Evolutionary conservation across 2,329 filamentous ascomycete species (phyloP), one percentile per base, ranked within the genome.

Genomic region (Sporothrix pseudoabietina): DNA sequence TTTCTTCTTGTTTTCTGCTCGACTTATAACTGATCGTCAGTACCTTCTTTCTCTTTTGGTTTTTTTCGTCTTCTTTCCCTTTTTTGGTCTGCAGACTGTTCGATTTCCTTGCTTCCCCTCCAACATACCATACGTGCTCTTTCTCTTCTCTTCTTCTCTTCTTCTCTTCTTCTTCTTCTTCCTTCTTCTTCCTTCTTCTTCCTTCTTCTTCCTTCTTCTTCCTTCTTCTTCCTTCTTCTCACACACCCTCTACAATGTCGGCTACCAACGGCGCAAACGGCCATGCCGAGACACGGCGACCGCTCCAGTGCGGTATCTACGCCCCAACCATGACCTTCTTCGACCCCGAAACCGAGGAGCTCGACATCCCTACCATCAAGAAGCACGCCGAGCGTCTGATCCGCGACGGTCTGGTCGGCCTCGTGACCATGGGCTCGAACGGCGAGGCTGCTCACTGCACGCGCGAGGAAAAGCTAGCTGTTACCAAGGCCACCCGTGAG

Each of bases 301-400:
- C 90, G 76, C 88, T 97, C 72, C 91, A 92, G 61, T 91, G 91
- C 79, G 93, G 93, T 80, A 94, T 96, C 80, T 97, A 96, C 82
- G 92, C 92, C 74, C 94, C 94, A 35, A 95, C 92, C 75, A 93
- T 96, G 90, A 97, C 93, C 78, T 97, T 97, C 82, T 97, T 97
- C 85, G 85, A 95, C 82, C 87, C 91, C 7, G 87, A 91, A 76
- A 96, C 92, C 63, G 94, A 97, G 83, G 92, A 96, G 68, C 87
- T 97, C 78, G 94, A 97, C 79, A 89, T 94, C 76, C 86, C 91
- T 49, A 88, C 88, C 74, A 92, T 96, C 83, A 92, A 93, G 82
- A 91, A 88, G 79, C 94, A 97, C 80, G 92, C 92, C 32, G 89
- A 92, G 77, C 91, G 93, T 66, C 89, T 97, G 66, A 91, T 90